phyloP scores from a whole-genome alignment of 305 asterid species.

The Lippia alba region DNA sequence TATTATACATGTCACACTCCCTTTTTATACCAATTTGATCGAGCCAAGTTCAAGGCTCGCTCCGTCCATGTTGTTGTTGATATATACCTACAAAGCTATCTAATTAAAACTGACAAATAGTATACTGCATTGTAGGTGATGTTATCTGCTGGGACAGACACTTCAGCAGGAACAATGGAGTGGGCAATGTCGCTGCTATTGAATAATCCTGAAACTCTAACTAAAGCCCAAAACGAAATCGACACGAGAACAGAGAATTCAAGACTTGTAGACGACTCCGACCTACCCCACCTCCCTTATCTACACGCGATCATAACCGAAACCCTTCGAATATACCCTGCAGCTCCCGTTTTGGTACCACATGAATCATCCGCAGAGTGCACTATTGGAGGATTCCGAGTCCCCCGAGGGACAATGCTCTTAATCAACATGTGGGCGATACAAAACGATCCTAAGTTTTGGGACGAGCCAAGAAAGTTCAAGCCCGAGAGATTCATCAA shows the following conservation, averaged over 20 bases:
- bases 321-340: slow-evolving; percentile 65
- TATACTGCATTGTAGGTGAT: slow-evolving; percentile 35
- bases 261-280: slow-evolving; percentile 58
- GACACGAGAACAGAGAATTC: no score
- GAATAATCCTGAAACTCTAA: slow-evolving; percentile 53
- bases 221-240: slow-evolving; percentile 58
- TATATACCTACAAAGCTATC: no score
- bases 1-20: no score
- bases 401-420: slow-evolving; percentile 67
- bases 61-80: no score
- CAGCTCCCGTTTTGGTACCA: slow-evolving; percentile 64
- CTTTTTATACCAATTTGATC: no score
- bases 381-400: slow-evolving; percentile 55
- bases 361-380: slow-evolving; percentile 63
- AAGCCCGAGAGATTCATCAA: slow-evolving; percentile 73
- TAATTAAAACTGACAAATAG: no score
- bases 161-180: slow-evolving; percentile 55
- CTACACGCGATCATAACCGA: slow-evolving; percentile 59
- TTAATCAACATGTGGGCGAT: slow-evolving; percentile 67
- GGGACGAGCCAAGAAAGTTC: slow-evolving; percentile 61
- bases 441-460: slow-evolving; percentile 61
- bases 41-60: no score
- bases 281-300: slow-evolving; percentile 58
- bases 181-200: slow-evolving; percentile 61
- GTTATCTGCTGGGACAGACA: slow-evolving; percentile 60